Evolutionary conservation across 2,329 filamentous ascomycete genomes (phyloP), one percentile per base, ranked within the genome.

Genomic region (Didymella keratinophila): DNA sequence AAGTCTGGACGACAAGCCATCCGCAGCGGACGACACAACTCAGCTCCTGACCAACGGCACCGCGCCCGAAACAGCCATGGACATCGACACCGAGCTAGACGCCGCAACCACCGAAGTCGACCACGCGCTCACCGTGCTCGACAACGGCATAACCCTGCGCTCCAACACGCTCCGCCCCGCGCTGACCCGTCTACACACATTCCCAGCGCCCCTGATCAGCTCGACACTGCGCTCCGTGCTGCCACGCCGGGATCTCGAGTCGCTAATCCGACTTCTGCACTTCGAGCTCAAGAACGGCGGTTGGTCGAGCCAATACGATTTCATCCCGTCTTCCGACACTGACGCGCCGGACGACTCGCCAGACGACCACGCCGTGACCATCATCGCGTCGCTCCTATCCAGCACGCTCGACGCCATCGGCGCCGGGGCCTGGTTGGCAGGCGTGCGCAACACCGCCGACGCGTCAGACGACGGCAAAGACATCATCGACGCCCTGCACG

Each of bases 371-470:
- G 86, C 88, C 50, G 89, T 93, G 64, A 82, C 86, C 16, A 84
- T 91, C 39, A 89, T 94, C 61, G 86, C 89, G 16, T 87, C 89
- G 63, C 81, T 94, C 4, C 82, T 93, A 28, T 87, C 87, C 62
- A 87, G 87, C 68, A 91, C 90, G 60, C 82, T 94, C 42, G 91
- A 94, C 75, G 87, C 91, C 0, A 84, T 94, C 16, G 90, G 90
- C 2, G 83, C 88, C 10, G 86, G 87, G 52, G 90, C 90, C 20
- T 93, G 90, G 90, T 81, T 93, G 43, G 66, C 72, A 2, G 57
- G 65, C 5, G 64, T 71, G 6, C 65, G 66, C 30, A 87, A 86
- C 86, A 63, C 82, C 44, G 77, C 85, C 69, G 78, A 79, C 43
- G 79, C 82, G 2, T 14, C 41, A 34, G 77, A 82, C 11, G 84